Conservation (phyloP, 495 filamentous ascomycete genomes). For the Extremus antarcticus region DNA sequence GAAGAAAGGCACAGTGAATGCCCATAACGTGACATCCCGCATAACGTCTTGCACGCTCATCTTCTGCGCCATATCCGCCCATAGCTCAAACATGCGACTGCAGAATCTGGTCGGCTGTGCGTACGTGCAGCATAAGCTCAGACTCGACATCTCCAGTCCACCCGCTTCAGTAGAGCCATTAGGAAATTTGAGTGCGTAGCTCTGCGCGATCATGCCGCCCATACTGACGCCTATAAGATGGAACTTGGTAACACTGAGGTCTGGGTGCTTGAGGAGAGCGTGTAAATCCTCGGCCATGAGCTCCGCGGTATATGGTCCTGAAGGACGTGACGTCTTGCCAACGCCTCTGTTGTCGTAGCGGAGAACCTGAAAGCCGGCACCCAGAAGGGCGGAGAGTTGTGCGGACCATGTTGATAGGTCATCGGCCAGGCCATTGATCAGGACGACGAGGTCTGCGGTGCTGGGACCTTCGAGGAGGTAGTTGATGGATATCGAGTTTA, state of each 20-base stretch:
- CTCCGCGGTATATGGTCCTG: slow-evolving; percentile 13
- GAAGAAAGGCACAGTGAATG: slow-evolving; percentile 19
- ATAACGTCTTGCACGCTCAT: slow-evolving; percentile 18
- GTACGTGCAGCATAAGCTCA: slow-evolving; percentile 16
- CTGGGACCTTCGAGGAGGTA: slow-evolving; percentile 3
- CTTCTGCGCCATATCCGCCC: slow-evolving; percentile 14
- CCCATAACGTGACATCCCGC: slow-evolving; percentile 19
- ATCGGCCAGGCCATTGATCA: slow-evolving; percentile 20
- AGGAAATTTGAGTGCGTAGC: slow-evolving; percentile 58
- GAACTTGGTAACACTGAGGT: slow-evolving; percentile 4
- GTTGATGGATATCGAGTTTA: slow-evolving; percentile 8
- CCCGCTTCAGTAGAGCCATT: background rate
- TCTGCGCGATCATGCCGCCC: slow-evolving; percentile 63
- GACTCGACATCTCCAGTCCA: slow-evolving; percentile 3
- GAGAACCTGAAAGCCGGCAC: slow-evolving; percentile 10
- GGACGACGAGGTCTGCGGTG: slow-evolving; percentile 9
- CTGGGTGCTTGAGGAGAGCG: slow-evolving; percentile 4
- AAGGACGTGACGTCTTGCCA: slow-evolving; percentile 6
- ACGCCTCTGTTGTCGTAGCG: slow-evolving; percentile 20
- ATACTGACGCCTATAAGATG: slow-evolving; percentile 60
- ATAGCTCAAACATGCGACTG: slow-evolving; percentile 13
- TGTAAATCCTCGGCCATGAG: slow-evolving; percentile 13
- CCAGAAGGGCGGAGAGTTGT: slow-evolving; percentile 8
- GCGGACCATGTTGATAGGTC: slow-evolving; percentile 13
- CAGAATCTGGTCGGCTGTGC: slow-evolving; percentile 15